Evolutionary conservation across 2,329 filamentous ascomycete genomes (phyloP).

Genomic region (Stachybotrys echinatus): DNA sequence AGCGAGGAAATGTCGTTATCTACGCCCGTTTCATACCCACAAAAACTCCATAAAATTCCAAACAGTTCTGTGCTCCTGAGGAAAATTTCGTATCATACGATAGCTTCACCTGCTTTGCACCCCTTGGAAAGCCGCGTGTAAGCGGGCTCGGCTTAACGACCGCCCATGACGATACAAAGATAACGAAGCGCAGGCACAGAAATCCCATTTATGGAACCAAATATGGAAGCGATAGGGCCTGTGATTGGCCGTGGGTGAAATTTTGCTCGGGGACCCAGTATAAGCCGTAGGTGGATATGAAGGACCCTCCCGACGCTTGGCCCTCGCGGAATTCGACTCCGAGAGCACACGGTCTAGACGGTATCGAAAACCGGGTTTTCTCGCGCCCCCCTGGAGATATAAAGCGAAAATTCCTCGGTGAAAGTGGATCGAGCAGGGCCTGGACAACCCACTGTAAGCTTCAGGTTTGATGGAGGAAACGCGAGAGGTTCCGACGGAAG

Average conservation of each 20-base stretch:
- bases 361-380: background rate
- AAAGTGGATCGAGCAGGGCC: background rate
- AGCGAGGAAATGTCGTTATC: background rate
- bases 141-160: background rate
- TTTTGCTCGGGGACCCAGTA: background rate
- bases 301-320: too few relatives aligned
- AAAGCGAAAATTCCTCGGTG: too few relatives aligned
- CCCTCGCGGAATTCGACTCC: too few relatives aligned
- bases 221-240: background rate
- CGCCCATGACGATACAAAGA: too few relatives aligned
- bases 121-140: background rate
- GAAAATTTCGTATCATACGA: background rate
- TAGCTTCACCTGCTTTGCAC: background rate
- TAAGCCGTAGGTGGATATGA: background rate
- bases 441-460: background rate
- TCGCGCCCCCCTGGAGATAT: background rate
- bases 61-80: background rate
- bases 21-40: background rate
- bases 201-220: background rate
- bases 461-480: background rate
- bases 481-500: background rate
- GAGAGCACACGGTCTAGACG: too few relatives aligned
- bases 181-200: too few relatives aligned
- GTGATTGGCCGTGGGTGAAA: background rate
- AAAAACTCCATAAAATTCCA: background rate